Evolutionary conservation across 148 eudicot species (phyloP), one percentile per base, ranked within the genome.

Genomic region (Limonium bicolor): DNA sequence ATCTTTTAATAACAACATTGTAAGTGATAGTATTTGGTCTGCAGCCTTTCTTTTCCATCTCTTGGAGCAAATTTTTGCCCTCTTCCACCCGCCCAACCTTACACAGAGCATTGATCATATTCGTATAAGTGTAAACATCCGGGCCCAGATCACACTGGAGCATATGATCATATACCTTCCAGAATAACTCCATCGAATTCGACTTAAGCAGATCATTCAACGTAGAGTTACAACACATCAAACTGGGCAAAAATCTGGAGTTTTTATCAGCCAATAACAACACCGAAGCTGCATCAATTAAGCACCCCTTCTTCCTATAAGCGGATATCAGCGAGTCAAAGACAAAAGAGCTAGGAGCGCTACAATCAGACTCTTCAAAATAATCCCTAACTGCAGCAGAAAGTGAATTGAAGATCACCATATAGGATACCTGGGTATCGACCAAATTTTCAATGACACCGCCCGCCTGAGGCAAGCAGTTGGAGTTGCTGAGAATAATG

Each of bases 1-100:
- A 51, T 44, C 96, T 90, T 35, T 66, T 71, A 54, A 87, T 69
- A 40, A 80, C 66, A 40, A 80, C 76, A 69, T 87, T 87, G 33
- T 79, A 79, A 22, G 90, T 77, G 20, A 80, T 57, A 32, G 61
- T 25, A 68, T 77, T 80, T 1, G 94, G 90, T 40, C 35, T 59
- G 60, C 74, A 74, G 26, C 83, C 86, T 24, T 65, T 83, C 31
- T 54, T 58, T 21, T 50, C 76, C 96, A 87, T 87, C 59, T 76
- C 78, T 16, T 19, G 27, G 50, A 87, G 59, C 37, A 79, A 46
- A 53, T 45, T 58, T 59, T 56, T 71, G 15, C 69, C 82, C 51
- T 71, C 78, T 33, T 45, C 41, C 50, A 66, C 78, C 55, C 69
- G 73, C 41, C 96, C 94, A 62, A 64, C 67, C 60, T 66, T 79